Conservation (phyloP, 805 yeast species). For the Pichia cephalocereana region DNA sequence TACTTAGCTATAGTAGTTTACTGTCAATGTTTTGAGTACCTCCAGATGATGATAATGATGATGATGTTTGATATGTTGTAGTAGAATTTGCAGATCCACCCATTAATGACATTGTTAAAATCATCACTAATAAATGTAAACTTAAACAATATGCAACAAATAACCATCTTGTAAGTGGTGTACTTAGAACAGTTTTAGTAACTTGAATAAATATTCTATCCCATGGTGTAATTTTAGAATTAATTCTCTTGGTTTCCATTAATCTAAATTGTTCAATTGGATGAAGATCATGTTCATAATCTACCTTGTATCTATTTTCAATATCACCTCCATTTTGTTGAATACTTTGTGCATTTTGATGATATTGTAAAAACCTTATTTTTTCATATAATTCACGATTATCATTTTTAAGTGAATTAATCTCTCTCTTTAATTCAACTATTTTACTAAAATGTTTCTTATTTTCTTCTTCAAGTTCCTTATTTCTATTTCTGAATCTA, state of each 20-base stretch:
- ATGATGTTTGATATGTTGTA: not conserved
- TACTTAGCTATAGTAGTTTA: no score
- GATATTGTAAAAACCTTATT: slow-evolving; percentile 55
- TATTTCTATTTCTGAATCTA: slow-evolving; percentile 74
- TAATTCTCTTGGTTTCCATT: slow-evolving; percentile 66
- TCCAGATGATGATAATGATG: not conserved
- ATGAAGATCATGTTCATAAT: slow-evolving; percentile 69
- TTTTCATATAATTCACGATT: slow-evolving; percentile 75
- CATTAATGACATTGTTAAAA: slow-evolving; percentile 48
- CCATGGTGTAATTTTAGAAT: slow-evolving; percentile 60
- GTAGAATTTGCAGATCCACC: slow-evolving; percentile 3
- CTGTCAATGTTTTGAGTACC: no score
- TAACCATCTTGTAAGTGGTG: slow-evolving; percentile 59
- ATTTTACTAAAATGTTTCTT: slow-evolving; percentile 47
- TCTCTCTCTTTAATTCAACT: slow-evolving; percentile 54
- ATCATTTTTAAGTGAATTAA: slow-evolving; percentile 57
- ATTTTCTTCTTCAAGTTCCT: slow-evolving; percentile 75
- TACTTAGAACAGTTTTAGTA: slow-evolving; percentile 68
- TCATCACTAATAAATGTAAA: slow-evolving; percentile 64
- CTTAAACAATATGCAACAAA: slow-evolving; percentile 68
- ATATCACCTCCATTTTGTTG: slow-evolving; percentile 23
- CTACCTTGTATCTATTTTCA: slow-evolving; percentile 52
- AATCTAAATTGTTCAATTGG: slow-evolving; percentile 78
- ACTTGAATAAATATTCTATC: slow-evolving; percentile 71
- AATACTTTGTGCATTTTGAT: slow-evolving; percentile 27